Conservation (phyloP, 805 yeast genomes). For the Starmera dryadoides region DNA sequence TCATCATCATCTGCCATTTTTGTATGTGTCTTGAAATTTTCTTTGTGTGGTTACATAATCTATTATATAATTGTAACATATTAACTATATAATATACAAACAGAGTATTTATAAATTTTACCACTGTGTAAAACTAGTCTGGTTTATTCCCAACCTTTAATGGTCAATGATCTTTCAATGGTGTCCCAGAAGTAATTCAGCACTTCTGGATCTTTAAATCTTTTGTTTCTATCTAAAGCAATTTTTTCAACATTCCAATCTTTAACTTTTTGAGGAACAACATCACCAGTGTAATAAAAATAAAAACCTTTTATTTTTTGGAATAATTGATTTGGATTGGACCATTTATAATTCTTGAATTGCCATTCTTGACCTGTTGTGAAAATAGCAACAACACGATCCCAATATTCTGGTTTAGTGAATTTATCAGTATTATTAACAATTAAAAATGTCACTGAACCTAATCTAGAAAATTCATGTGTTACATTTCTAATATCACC, state of each 20-base stretch:
- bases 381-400: constrained; percentile 88
- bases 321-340: constrained; percentile 72
- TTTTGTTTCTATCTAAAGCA: constrained; percentile 68
- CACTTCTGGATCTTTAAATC: constrained; percentile 86
- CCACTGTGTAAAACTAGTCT: no score
- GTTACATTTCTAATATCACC: constrained; percentile 39
- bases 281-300: constrained; percentile 70
- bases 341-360: constrained; percentile 79
- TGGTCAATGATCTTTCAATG: constrained; percentile 64
- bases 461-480: constrained; percentile 50
- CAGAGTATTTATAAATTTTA: no score
- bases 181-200: constrained; percentile 81
- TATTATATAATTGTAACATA: no score
- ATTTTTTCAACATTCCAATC: constrained; percentile 88
- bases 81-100: no score
- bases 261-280: constrained; percentile 63
- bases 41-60: no score
- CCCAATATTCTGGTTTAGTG: constrained; percentile 96
- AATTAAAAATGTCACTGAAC: constrained; percentile 62
- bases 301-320: constrained; percentile 81
- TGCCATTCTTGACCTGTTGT: constrained; percentile 99
- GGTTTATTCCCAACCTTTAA: constrained; percentile 58
- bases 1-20: no score
- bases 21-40: no score
- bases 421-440: constrained; percentile 85